phyloP scores from a whole-genome alignment of 257 asterid species.

The Solanum dulcamara region DNA sequence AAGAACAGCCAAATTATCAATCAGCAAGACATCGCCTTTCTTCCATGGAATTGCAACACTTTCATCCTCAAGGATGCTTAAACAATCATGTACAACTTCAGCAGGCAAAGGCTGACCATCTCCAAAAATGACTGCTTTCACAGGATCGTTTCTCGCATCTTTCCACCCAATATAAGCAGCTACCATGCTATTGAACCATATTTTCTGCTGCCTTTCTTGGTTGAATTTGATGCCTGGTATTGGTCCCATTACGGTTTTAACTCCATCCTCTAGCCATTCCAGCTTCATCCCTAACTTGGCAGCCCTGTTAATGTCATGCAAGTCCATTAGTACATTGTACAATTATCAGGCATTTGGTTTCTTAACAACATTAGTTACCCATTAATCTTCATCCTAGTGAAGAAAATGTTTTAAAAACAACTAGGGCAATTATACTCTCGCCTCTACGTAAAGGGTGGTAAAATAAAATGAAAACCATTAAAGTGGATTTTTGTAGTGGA shows the following conservation, averaged over 20 bases:
- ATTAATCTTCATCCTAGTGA: not conserved
- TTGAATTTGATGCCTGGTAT: slow-evolving; percentile 67
- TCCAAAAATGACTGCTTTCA: slow-evolving; percentile 73
- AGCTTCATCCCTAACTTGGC: slow-evolving; percentile 72
- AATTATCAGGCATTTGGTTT: not conserved
- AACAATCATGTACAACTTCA: slow-evolving; percentile 46
- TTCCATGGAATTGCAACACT: slow-evolving; percentile 74
- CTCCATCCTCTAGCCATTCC: slow-evolving; percentile 67
- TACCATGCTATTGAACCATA: slow-evolving; percentile 87
- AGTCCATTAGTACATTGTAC: not conserved
- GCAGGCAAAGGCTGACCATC: slow-evolving; percentile 61
- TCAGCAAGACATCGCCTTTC: slow-evolving; percentile 58
- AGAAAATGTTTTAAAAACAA: not conserved
- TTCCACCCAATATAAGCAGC: slow-evolving; percentile 90
- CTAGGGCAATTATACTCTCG: not conserved
- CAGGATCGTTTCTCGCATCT: slow-evolving; percentile 65
- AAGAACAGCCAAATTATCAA: slow-evolving; percentile 80
- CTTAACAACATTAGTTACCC: not conserved
- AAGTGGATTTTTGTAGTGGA: not conserved
- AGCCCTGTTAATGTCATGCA: slow-evolving; percentile 32
- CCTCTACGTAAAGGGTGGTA: not conserved
- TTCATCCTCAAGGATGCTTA: slow-evolving; percentile 58
- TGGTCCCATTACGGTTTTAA: slow-evolving; percentile 70
- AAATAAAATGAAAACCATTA: not conserved
- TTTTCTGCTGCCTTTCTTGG: slow-evolving; percentile 44